Conservation (phyloP, 2,329 filamentous ascomycete species). For the Rugonectria rugulosa region DNA sequence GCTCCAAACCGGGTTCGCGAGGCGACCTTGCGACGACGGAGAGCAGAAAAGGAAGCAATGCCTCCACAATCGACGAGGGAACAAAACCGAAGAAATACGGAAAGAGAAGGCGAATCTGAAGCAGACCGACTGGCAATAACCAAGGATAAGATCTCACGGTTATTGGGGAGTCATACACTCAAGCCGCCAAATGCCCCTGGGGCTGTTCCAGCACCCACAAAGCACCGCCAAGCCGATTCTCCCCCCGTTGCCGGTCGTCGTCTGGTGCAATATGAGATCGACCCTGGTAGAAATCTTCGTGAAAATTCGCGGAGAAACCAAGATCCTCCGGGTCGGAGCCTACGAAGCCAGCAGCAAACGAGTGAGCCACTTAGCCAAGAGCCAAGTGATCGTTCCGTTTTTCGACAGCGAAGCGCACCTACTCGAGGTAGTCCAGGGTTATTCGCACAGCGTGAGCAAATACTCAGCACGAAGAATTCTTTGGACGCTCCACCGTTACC, state of each 20-base stretch:
- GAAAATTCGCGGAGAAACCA: neutral
- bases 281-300: neutral
- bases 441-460: conserved; percentile 18
- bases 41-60: neutral
- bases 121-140: no score
- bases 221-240: neutral
- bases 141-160: neutral
- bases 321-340: neutral
- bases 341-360: neutral
- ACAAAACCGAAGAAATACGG: neutral
- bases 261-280: neutral
- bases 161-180: neutral
- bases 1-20: conserved; percentile 21
- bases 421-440: neutral
- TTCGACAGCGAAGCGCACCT: neutral
- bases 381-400: neutral
- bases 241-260: neutral
- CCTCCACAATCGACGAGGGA: conserved; percentile 8
- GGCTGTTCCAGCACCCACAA: neutral
- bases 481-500: conserved; percentile 17
- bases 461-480: neutral
- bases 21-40: neutral
- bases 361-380: neutral
- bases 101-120: neutral
- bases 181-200: neutral